Percentiles rank a stretch among this genome's conserved stretches.
Conservation (phyloP, 164 flowering plant species). For the Cinnamomum micranthum region DNA sequence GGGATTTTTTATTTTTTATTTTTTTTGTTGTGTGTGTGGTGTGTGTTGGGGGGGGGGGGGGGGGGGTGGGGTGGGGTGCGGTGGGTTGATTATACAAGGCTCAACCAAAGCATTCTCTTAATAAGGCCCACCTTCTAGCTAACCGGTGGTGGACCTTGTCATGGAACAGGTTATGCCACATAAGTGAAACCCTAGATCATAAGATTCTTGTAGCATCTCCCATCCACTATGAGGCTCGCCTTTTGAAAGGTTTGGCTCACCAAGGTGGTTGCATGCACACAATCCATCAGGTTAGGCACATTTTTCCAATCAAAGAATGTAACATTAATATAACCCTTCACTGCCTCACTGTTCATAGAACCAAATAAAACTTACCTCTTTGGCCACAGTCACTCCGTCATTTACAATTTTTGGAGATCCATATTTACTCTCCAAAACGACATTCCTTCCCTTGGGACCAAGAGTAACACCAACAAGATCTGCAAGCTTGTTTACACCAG, state of each 20-base stretch:
- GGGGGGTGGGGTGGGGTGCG: rapidly evolving
- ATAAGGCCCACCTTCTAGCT: too few species aligned
- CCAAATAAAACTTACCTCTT: slow-evolving; percentile 37
- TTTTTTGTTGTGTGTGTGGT: too few species aligned
- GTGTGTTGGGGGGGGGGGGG: too few species aligned
- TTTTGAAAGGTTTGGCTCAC: not conserved
- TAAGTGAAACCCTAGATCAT: too few species aligned
- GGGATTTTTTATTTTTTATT: too few species aligned
- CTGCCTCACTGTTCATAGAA: not conserved
- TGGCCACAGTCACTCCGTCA: slow-evolving; percentile 97
- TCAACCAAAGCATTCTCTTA: too few species aligned
- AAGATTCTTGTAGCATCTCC: too few species aligned
- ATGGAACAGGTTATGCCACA: too few species aligned
- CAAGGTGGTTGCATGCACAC: not conserved
- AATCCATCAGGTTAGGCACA: not conserved
- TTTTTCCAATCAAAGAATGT: not conserved
- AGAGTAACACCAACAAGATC: slow-evolving; percentile 96
- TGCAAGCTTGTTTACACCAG: slow-evolving; percentile 95
- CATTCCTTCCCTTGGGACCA: slow-evolving; percentile 98
- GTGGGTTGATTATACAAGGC: too few species aligned
- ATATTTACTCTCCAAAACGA: slow-evolving; percentile 94
- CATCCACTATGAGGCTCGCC: not conserved
- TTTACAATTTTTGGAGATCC: slow-evolving; percentile 97
- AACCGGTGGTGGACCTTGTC: too few species aligned
- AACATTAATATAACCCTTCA: not conserved